A percentile compares a stretch with the other conserved stretches of the same genome.
Conservation (phyloP, 1,284 basidiomycete species). For the Dichomitus squalens region DNA sequence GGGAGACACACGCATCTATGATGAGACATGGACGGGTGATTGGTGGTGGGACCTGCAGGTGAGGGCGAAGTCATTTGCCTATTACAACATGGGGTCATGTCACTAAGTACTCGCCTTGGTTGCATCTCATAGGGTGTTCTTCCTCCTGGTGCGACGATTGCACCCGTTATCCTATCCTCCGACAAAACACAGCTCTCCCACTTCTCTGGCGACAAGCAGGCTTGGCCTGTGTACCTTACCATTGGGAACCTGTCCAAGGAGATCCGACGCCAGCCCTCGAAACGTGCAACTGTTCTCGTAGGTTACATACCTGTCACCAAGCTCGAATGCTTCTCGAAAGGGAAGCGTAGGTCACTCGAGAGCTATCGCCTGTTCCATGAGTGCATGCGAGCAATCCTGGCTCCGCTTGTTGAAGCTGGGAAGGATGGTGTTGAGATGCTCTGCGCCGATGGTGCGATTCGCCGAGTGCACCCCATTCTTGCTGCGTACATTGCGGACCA, state of each 20-base stretch:
- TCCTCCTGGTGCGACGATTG: conserved; percentile 5
- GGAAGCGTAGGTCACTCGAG: conserved; percentile 7
- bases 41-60: conserved; percentile 47
- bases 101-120: background rate
- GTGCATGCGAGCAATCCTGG: conserved; percentile 30
- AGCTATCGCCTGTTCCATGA: conserved; percentile 25
- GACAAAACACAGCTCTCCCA: conserved; percentile 41
- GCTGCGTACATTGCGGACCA: conserved; percentile 47
- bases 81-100: too few relatives aligned
- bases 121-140: background rate
- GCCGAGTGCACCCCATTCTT: conserved; percentile 37
- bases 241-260: conserved; percentile 40
- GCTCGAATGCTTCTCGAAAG: conserved; percentile 35
- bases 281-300: conserved; percentile 35
- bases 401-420: conserved; percentile 36
- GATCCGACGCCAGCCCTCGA: conserved; percentile 31
- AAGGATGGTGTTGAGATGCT: conserved; percentile 35
- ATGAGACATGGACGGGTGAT: conserved; percentile 44
- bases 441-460: conserved; percentile 39
- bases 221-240: conserved; percentile 41
- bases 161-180: conserved; percentile 30
- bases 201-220: conserved; percentile 37
- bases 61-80: too few relatives aligned
- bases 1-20: conserved; percentile 26
- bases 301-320: conserved; percentile 44